A percentile compares a stretch with the other conserved stretches of the same genome.
phyloP scores from a whole-genome alignment of 345 rosid genomes.

The Camelina sativa region DNA sequence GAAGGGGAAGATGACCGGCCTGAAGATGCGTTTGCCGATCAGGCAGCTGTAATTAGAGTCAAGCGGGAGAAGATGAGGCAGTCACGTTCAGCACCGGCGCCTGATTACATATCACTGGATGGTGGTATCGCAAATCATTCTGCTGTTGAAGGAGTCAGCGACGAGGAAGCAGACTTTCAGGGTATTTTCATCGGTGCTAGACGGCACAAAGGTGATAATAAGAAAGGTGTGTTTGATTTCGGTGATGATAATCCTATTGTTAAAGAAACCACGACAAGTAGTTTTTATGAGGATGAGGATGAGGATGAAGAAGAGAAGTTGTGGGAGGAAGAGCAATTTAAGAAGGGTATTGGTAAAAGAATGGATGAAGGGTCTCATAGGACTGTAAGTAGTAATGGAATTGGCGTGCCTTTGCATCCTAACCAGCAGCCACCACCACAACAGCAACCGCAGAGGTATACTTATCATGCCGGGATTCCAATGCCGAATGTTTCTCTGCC shows the following conservation, averaged over 20 bases:
- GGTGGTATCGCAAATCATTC: constrained; percentile 52
- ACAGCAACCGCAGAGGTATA: constrained; percentile 50
- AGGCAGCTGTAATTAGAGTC: constrained; percentile 71
- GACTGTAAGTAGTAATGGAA: constrained; percentile 42
- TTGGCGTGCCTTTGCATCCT: constrained; percentile 40
- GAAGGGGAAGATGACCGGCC: constrained; percentile 46
- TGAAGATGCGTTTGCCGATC: constrained; percentile 48
- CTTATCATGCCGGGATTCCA: constrained; percentile 40
- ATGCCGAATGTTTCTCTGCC: constrained; percentile 40
- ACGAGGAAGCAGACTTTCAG: constrained; percentile 75
- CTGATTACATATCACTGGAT: constrained; percentile 81
- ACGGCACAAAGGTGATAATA: constrained; percentile 42
- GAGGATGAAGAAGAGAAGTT: constrained; percentile 87
- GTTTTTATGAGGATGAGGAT: constrained; percentile 50
- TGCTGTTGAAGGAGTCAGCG: constrained; percentile 67
- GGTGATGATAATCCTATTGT: constrained; percentile 47
- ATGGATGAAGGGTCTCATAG: constrained; percentile 65
- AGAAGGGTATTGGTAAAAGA: constrained; percentile 90
- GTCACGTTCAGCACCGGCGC: constrained; percentile 58
- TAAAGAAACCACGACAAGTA: constrained; percentile 33
- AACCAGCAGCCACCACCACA: constrained; percentile 32
- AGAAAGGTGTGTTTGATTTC: constrained; percentile 76
- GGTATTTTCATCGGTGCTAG: constrained; percentile 63
- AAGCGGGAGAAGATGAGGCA: constrained; percentile 69
- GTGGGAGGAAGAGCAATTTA: constrained; percentile 94